Conservation (phyloP, 2,329 filamentous ascomycete species). For the Nakataea oryzae region DNA sequence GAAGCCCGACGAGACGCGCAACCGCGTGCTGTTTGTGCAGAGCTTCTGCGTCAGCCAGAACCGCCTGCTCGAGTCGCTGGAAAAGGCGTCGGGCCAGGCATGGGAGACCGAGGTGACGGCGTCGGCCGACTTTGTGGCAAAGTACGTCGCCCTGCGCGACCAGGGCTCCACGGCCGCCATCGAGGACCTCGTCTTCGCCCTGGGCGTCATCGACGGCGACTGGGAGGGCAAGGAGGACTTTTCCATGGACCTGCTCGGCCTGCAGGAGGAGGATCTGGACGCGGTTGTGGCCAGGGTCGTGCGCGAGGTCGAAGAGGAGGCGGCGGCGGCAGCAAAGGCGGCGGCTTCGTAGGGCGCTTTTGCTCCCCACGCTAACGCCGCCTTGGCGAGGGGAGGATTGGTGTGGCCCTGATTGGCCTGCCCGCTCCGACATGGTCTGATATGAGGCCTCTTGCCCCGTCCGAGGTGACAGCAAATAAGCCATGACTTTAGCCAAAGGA, state of each 20-base stretch:
- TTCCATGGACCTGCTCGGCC: conserved; percentile 33
- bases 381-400: background rate
- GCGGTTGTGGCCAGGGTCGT: conserved; percentile 25
- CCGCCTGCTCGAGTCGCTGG: conserved; percentile 21
- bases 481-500: background rate
- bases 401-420: too few species aligned
- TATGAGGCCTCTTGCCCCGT: background rate
- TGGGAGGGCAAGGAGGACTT: conserved; percentile 34
- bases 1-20: conserved; percentile 16
- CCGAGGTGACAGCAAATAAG: background rate
- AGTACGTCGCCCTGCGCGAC: conserved; percentile 25
- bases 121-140: conserved; percentile 26
- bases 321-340: background rate
- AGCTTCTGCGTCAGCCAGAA: conserved; percentile 27
- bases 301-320: background rate
- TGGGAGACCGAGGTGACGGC: background rate
- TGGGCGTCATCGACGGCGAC: conserved; percentile 35
- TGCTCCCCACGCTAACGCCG: background rate
- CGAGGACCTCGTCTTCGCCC: conserved; percentile 37
- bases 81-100: conserved; percentile 16
- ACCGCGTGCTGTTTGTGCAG: conserved; percentile 26
- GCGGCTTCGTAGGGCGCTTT: background rate
- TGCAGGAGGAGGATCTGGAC: conserved; percentile 36
- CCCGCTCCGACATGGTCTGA: background rate
- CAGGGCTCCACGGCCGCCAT: conserved; percentile 24